These are phyloP conservation scores for Chrysanthemum makinoi DNA, from an alignment of 129 eudicot genomes.

Conservation along the genomic window DNA sequence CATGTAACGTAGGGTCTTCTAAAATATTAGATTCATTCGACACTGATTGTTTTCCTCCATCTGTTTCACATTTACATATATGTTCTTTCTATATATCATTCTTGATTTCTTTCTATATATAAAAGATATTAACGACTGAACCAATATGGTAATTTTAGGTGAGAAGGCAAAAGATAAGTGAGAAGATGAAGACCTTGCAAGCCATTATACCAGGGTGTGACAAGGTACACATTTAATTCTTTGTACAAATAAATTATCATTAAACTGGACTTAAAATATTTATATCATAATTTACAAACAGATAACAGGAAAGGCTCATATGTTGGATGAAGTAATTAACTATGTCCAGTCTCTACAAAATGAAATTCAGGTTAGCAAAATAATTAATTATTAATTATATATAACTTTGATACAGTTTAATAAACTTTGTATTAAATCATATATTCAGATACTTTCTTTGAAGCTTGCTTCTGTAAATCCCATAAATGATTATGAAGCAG, in stretches of 20 bases:
- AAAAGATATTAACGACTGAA: not conserved
- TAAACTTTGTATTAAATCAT: not conserved
- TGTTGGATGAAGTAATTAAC: conserved; percentile 87
- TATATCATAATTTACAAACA: conserved; percentile 20
- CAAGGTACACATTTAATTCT: conserved; percentile 46
- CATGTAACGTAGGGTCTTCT: too few relatives aligned
- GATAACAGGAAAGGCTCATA: conserved; percentile 87
- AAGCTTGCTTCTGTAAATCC: conserved; percentile 72
- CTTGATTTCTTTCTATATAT: too few relatives aligned
- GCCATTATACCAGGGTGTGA: conserved; percentile 93
- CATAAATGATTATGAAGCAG: conserved; percentile 55
- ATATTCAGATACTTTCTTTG: conserved; percentile 60
- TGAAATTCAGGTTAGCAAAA: conserved; percentile 66
- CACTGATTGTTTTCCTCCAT: too few relatives aligned
- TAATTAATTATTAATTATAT: too few relatives aligned
- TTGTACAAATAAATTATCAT: not conserved
- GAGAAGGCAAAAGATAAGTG: conserved; percentile 84
- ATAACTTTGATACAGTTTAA: not conserved
- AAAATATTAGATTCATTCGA: too few relatives aligned
- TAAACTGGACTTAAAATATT: not conserved
- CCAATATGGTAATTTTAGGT: conserved; percentile 38
- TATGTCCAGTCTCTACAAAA: conserved; percentile 85
- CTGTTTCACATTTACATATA: too few relatives aligned
- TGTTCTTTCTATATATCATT: not conserved
- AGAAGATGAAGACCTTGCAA: conserved; percentile 83